Evolutionary conservation across 2,329 filamentous ascomycete genomes (phyloP).

Genomic region (Emydomyces testavorans): DNA sequence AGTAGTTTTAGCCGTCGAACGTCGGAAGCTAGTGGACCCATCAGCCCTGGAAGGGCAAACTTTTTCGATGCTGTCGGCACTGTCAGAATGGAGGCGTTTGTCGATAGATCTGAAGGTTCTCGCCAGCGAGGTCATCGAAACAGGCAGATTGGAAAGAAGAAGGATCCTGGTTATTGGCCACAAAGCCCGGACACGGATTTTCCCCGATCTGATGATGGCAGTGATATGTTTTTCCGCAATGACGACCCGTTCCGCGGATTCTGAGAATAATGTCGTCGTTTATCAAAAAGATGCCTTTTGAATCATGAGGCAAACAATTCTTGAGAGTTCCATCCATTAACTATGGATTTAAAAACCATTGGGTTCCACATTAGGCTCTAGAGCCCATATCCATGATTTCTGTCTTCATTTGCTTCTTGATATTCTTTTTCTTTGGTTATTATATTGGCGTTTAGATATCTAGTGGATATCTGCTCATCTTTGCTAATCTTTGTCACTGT

Average conservation of each 20-base stretch:
- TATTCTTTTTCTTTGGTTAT: no score
- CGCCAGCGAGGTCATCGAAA: slow-evolving; percentile 21
- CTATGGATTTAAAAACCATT: no score
- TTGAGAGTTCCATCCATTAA: not conserved
- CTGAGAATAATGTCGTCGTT: slow-evolving; percentile 24
- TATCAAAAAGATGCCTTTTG: not conserved
- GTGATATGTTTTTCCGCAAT: slow-evolving; percentile 30
- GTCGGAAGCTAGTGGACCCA: slow-evolving; percentile 40
- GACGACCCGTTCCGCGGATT: slow-evolving; percentile 41
- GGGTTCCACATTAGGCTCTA: no score
- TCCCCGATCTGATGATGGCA: slow-evolving; percentile 27
- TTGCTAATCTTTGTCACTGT: no score
- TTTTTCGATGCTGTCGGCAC: slow-evolving; percentile 87
- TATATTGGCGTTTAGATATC: no score
- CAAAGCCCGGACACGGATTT: slow-evolving; percentile 27
- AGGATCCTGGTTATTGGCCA: slow-evolving; percentile 26
- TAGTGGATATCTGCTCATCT: no score
- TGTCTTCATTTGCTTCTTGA: no score
- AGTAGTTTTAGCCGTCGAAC: slow-evolving; percentile 42
- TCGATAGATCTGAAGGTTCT: slow-evolving; percentile 42
- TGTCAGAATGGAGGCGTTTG: slow-evolving; percentile 94
- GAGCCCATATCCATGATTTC: no score
- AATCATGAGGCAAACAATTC: not conserved
- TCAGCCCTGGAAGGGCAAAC: slow-evolving; percentile 38
- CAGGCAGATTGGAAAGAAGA: slow-evolving; percentile 21